Conservation (phyloP, 225 moss, liverwort and hornwort species). For the Sphagnum tenellum region DNA sequence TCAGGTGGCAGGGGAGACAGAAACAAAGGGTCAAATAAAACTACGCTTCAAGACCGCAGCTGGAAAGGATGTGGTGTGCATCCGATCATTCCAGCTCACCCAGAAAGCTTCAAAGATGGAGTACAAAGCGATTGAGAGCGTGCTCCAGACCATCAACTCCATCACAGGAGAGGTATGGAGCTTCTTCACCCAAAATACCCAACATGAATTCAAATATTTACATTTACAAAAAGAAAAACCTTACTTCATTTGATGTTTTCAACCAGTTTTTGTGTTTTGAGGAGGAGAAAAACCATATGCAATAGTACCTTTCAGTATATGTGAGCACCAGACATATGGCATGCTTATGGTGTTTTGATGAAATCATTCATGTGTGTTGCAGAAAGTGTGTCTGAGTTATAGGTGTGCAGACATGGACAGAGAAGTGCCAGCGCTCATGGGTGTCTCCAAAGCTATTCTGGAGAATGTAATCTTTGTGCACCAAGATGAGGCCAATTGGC, state of each 20-base stretch:
- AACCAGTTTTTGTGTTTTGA: no score
- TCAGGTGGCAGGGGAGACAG: slow-evolving; percentile 96
- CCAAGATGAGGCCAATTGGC: slow-evolving; percentile 99
- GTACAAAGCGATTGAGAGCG: slow-evolving; percentile 98
- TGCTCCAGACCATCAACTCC: slow-evolving; percentile 86
- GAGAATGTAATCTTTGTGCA: slow-evolving; percentile 99
- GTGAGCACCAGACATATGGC: not conserved
- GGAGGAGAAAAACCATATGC: no score
- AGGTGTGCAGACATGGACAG: slow-evolving; percentile 98
- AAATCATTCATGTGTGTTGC: slow-evolving; percentile 11
- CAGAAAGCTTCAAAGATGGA: slow-evolving; percentile 99
- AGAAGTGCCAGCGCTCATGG: slow-evolving; percentile 98
- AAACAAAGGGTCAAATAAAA: slow-evolving; percentile 99
- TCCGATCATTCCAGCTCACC: slow-evolving; percentile 94
- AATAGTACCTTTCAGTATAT: no score
- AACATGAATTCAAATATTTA: no score
- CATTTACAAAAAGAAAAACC: no score
- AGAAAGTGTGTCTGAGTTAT: slow-evolving; percentile 99
- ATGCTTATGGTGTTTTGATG: not conserved
- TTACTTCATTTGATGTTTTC: no score
- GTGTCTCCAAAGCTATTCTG: slow-evolving; percentile 94
- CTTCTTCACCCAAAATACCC: no score
- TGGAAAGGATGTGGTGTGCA: slow-evolving; percentile 93
- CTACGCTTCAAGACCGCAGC: slow-evolving; percentile 95
- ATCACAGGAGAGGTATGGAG: slow-evolving; percentile 79